Evolutionary conservation across 441 rosid genomes (phyloP), one percentile per base, ranked within the genome.

Genomic region (Gossypium schwendimanii): DNA sequence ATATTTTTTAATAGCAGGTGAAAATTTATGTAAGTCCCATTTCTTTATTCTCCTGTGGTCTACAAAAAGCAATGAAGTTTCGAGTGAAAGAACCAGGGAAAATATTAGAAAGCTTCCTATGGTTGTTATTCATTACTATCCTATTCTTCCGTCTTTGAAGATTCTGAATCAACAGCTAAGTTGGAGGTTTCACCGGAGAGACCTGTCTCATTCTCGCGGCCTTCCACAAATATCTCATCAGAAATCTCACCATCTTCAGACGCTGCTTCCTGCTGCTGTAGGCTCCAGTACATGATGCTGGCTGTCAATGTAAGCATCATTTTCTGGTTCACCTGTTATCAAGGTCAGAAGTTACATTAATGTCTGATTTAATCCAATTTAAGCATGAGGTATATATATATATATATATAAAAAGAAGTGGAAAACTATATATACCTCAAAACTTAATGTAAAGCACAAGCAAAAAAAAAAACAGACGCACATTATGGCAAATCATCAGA

Each of bases 271-370:
- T 76, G 86, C 60, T 82, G 85, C 76, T 85, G 92, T 21, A 92
- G 86, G 85, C 97, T 90, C 98, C 97, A 92, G 74, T 85, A 92
- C 98, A 92, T 94, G 75, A 94, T 89, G 76, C 97, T 90, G 23
- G 98, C 98, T 0, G 97, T 79, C 83, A 94, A 82, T 66, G 80
- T 87, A 26, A 94, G 93, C 73, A 92, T 89, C 98, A 94, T 94
- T 86, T 92, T 94, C 84, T 82, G 95, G 89, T 94, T 94, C 65
- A 90, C 98, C 98, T 94, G 88, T 54, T 76, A 74, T 20, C 1
- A 1, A 10, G 49, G 45, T 45, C 62, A 7, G 69, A 72, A 15
- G 55, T 73, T 63, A 36, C 50, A 58, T 17, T 7, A 33, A 33
- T 70, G 18, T 45, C 62, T 2, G 17, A 0, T 60, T 12, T 23